phyloP scores from a whole-genome alignment of 2,329 filamentous ascomycete species.

The Westerdykella ornata region DNA sequence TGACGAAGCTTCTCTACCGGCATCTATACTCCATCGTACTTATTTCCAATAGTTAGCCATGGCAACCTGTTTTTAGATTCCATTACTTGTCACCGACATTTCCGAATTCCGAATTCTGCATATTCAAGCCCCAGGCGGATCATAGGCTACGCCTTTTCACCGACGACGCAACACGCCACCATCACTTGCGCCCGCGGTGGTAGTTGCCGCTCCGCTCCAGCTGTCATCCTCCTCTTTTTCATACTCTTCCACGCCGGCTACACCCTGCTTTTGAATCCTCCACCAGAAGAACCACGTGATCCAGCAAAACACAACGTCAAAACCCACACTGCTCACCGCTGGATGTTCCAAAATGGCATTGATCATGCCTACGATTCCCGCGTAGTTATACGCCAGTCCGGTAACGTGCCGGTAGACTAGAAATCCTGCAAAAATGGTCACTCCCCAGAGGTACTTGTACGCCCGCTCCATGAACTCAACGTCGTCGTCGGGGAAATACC shows the following conservation, averaged over 20 bases:
- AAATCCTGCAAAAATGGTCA: slow-evolving; percentile 8
- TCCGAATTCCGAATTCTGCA: too few species aligned
- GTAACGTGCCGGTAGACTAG: slow-evolving; percentile 15
- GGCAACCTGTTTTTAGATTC: too few species aligned
- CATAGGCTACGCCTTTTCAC: too few species aligned
- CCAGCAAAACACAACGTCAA: slow-evolving; percentile 35
- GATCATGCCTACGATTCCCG: slow-evolving; percentile 15
- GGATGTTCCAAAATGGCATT: slow-evolving; percentile 28
- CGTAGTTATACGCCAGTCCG: slow-evolving; percentile 13
- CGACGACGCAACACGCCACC: too few species aligned
- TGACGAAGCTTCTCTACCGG: too few species aligned
- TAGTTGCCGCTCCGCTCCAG: not conserved
- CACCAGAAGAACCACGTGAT: slow-evolving; percentile 31
- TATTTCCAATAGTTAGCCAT: too few species aligned
- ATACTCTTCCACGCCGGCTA: not conserved
- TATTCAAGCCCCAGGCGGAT: too few species aligned
- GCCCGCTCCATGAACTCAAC: slow-evolving; percentile 15
- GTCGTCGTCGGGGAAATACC: slow-evolving; percentile 13
- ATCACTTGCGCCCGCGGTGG: not conserved
- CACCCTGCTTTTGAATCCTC: slow-evolving; percentile 9
- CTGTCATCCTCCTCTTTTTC: not conserved
- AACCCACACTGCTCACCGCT: slow-evolving; percentile 32
- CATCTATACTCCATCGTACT: too few species aligned
- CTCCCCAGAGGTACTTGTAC: slow-evolving; percentile 21
- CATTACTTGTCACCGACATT: too few species aligned